phyloP scores from a whole-genome alignment of 2,329 filamentous ascomycete genomes.

The Aspergillus hiratsukae region DNA sequence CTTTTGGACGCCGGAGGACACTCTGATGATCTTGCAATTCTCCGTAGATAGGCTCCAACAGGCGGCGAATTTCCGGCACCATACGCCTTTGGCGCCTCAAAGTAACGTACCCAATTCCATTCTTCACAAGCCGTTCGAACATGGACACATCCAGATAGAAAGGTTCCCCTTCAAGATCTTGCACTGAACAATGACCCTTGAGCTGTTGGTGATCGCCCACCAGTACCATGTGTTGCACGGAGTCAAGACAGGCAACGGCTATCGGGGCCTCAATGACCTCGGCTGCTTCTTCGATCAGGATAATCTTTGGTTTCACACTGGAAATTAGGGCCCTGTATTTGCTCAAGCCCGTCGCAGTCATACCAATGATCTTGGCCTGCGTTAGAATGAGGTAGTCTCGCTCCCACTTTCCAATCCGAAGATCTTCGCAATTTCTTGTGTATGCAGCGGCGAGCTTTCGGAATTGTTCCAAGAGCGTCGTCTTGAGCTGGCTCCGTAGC shows the following conservation, averaged over 20 bases:
- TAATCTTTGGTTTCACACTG: conserved; percentile 60
- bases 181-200: conserved; percentile 61
- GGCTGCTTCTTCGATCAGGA: conserved; percentile 76
- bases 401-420: conserved; percentile 57
- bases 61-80: conserved; percentile 62
- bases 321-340: conserved; percentile 72
- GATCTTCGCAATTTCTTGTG: conserved; percentile 45
- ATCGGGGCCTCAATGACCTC: conserved; percentile 62
- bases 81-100: conserved; percentile 68
- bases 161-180: conserved; percentile 54
- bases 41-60: conserved; percentile 60
- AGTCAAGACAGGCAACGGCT: conserved; percentile 56
- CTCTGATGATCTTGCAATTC: conserved; percentile 55
- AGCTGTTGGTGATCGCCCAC: conserved; percentile 81
- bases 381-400: conserved; percentile 58
- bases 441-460: conserved; percentile 50
- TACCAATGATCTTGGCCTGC: conserved; percentile 56
- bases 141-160: conserved; percentile 69
- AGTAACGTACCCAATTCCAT: conserved; percentile 59
- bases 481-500: conserved; percentile 55
- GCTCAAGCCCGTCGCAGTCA: conserved; percentile 75
- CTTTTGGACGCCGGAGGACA: conserved; percentile 50
- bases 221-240: conserved; percentile 60
- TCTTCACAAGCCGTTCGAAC: conserved; percentile 72
- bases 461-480: conserved; percentile 45